Base-by-base conservation (phyloP, 495 filamentous ascomycete species). In the Penicillium nucicola region DNA sequence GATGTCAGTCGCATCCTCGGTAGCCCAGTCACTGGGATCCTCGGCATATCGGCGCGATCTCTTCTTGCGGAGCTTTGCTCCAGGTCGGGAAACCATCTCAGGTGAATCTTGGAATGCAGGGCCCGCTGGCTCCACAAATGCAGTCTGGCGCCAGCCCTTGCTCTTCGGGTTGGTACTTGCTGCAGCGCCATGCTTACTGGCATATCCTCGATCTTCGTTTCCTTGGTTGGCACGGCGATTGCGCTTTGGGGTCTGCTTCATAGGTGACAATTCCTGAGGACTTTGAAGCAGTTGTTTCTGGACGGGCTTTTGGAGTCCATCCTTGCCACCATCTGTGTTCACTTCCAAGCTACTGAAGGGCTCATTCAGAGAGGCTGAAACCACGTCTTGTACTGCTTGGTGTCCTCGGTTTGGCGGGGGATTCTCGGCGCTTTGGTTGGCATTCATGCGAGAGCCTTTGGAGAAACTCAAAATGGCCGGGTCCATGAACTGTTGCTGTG, bases 1-100 rank as follows among this genome's bases (percentile, higher is more conserved):
- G n/a, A 96, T 90, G 67, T 98, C 93, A 2, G 90, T 95, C 19
- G 90, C 90, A 67, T 97, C 92, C 64, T 95, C 93, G 0, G 92
- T 97, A 33, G 90, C 91, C 93, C 93, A 98, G 11, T 90, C 93
- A 70, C 87, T 95, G 15, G 88, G 79, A 53, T 86, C 77, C 18
- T 80, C 79, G 10, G 75, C 72, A 20, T 77, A 76, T 25, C 74
- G 71, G 28, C 75, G 78, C 49, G 76, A 74, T 58, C 71, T 78
- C 64, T 77, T 80, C 79, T 62, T 85, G 64, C 57, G 77, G 69
- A 65, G 77, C 70, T 68, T 61, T 18, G 62, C 56, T 51, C 58
- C 66, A 35, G 59, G 43, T 23, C 60, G 60, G 14, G 44, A 20
- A n/a, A 46, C 44, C n/a, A 38, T 42, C 28, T 64, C 62, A 11